These are phyloP conservation scores for Musa itinerans DNA, from an alignment of 176 grass and related monocot species.

Conservation along the genomic window DNA sequence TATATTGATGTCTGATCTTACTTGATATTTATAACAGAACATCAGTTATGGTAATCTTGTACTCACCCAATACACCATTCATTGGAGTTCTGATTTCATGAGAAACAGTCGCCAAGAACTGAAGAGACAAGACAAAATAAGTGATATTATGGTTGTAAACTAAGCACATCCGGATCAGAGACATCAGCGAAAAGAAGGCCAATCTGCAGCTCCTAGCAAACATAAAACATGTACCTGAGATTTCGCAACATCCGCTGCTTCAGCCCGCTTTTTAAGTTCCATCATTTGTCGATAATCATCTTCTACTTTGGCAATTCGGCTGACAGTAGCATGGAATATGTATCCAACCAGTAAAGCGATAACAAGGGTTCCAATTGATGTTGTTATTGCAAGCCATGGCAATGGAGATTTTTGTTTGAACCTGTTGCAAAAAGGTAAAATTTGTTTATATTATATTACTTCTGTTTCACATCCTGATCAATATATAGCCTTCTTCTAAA, in stretches of 20 bases:
- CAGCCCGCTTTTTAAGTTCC: slow-evolving; percentile 62
- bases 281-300: slow-evolving; percentile 76
- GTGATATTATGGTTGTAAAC: not conserved
- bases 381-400: slow-evolving; percentile 77
- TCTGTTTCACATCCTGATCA: too few relatives aligned
- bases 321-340: slow-evolving; percentile 71
- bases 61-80: slow-evolving; percentile 95
- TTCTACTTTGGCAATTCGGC: slow-evolving; percentile 76
- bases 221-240: slow-evolving; percentile 49
- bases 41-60: not conserved
- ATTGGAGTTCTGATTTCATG: slow-evolving; percentile 99
- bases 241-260: slow-evolving; percentile 84
- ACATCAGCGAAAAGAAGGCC: too few relatives aligned
- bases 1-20: not conserved
- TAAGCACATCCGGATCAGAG: not conserved
- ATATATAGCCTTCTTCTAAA: not conserved
- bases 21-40: too few relatives aligned
- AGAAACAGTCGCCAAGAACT: slow-evolving; percentile 99
- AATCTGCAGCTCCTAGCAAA: not conserved
- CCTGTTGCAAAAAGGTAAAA: slow-evolving; percentile 23
- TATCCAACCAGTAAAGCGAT: slow-evolving; percentile 56
- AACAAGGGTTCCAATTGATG: slow-evolving; percentile 57
- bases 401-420: slow-evolving; percentile 55
- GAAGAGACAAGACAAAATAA: slow-evolving; percentile 19
- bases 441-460: not conserved